Evolutionary conservation across 192 early-diverging fungal species (phyloP), one percentile per base, ranked within the genome.

Genomic region (Umbelopsis sp.): DNA sequence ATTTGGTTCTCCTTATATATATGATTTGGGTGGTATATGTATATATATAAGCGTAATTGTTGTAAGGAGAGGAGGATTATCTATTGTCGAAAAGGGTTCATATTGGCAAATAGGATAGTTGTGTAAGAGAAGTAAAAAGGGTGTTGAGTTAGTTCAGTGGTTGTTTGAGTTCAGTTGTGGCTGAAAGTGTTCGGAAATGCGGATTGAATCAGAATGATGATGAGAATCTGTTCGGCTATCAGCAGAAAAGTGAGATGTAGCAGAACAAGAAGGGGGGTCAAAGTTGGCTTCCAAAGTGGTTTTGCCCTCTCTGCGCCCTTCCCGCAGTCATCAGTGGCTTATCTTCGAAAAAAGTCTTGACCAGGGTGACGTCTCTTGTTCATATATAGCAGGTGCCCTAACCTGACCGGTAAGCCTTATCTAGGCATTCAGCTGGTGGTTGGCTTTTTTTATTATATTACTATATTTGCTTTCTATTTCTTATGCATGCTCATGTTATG

Each of bases 281-380:
- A 22, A 62, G 56, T 62, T 62, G 56, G 56, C 31, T 20, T 32
- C 31, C 26, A 62, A 62, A 62, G 56, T 62, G 56, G 56, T 62
- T 62, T 62, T 62, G 56, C 56, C 29, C 56, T 26, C 56, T 20
- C 56, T 26, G 1, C 2, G 22, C 52, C 7, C 5, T 34, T 62
- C 56, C 56, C 56, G 56, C 56, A 62, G 56, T 34, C n/a, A 62
- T 62, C 56, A 36, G 56, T 62, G 56, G 56, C 56, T 62, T 62
- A 26, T 62, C 16, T 31, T 8, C 12, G 38, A 26, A 32, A 62
- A 62, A 62, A 32, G 26, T 20, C 17, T 62, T 29, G 29, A n/a
- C 31, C 12, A 17, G 26, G 56, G 56, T 62, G 56, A 62, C 56
- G 56, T 62, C 56, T 62, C 56, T 29, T 62, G 31, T 62, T 62